Base-by-base conservation (phyloP, 768 basidiomycete genomes). In the Xerocomellus chrysenteron region DNA sequence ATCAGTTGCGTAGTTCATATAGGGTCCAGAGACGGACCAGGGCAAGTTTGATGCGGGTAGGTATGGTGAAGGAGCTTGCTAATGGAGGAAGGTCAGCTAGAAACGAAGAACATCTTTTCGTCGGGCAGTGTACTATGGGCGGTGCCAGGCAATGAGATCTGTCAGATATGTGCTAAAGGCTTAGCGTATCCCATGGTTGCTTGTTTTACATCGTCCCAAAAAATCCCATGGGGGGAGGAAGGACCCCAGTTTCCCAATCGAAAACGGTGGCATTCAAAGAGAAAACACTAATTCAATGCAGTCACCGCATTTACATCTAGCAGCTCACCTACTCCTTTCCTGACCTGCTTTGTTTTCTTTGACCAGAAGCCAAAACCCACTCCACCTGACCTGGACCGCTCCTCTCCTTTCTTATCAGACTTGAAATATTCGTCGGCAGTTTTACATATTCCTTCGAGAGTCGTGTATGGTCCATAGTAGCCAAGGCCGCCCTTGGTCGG, bases 401-500 rank as follows among this genome's bases (percentile, higher is more conserved):
- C 73, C 24, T 76, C 77, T 5, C 70, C 72, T 40, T 66, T 67
- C n/a, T 65, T 62, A 28, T 72, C 77, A 26, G 67, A 72, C 61
- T 75, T 73, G 60, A 67, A 45, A 50, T 82, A 73, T 56, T 82
- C 83, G 19, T 78, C 76, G 16, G 73, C 75, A 1, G 85, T 84
- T 64, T 80, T 82, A 61, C 81, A 77, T n/a, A 86, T 52, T 1
- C 80, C 86, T 60, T 85, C 76, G 13, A 82, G 52, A 11, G 83
- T 84, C 4, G 80, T 85, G 75, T 82, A 87, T 1, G 74, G 70
- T 11, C 85, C 83, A 33, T 68, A 64, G 63, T 86, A 88, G 28
- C 85, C 85, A n/a, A 88, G 73, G 2, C 86, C 86, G 5, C 86
- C 86, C 54, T 84, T 73, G 45, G 72, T 67, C 0, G 84, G 80